These are phyloP conservation scores for Penicillium sp. DNA, from an alignment of 2,329 filamentous ascomycete species.

Conservation along the genomic window DNA sequence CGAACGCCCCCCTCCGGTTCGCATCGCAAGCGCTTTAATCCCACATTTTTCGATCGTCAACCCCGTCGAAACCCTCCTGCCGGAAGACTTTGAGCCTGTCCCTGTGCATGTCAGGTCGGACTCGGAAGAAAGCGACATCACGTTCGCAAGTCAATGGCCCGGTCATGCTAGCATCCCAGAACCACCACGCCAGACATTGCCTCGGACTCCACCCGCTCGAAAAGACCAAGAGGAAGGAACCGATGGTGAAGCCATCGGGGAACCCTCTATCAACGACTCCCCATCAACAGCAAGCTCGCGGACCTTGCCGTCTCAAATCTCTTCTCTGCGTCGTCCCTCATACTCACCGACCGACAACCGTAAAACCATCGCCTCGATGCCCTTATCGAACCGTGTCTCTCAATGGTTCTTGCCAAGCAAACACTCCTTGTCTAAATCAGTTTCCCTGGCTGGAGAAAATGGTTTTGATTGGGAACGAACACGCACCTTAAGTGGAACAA, in stretches of 20 bases:
- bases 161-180: neutral
- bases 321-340: conserved; percentile 24
- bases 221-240: neutral
- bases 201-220: neutral
- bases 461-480: conserved; percentile 27
- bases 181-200: conserved; percentile 9
- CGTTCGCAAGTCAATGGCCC: conserved; percentile 1
- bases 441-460: conserved; percentile 18
- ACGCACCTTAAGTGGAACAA: conserved; percentile 39
- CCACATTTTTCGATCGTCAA: conserved; percentile 32
- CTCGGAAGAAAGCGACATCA: conserved; percentile 13
- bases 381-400: conserved; percentile 28
- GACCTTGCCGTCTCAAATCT: conserved; percentile 23
- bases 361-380: conserved; percentile 16
- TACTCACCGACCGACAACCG: conserved; percentile 18
- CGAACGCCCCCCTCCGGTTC: conserved; percentile 17
- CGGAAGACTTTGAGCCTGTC: neutral
- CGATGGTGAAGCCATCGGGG: neutral
- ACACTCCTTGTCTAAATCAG: conserved; percentile 6
- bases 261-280: conserved; percentile 7
- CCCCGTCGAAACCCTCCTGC: conserved; percentile 5
- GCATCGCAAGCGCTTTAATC: conserved; percentile 25
- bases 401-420: conserved; percentile 33
- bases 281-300: conserved; percentile 19
- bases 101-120: conserved; percentile 13